Base-by-base conservation (phyloP, 768 basidiomycete genomes). In the Phylloporus sp. region DNA sequence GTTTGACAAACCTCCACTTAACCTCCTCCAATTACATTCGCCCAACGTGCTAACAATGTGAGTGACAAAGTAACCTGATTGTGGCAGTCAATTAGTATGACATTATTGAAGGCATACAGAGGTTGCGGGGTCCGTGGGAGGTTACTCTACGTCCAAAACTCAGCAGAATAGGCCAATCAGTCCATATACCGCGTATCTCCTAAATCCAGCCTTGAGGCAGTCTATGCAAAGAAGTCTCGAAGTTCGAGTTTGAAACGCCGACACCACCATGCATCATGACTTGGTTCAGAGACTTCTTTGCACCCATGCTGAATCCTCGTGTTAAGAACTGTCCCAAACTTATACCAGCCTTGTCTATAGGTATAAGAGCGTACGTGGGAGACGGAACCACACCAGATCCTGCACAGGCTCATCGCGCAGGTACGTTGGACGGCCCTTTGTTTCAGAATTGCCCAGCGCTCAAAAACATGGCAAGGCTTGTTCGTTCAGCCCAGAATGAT, bases 231-330 rank as follows among this genome's bases (percentile, higher is more conserved):
- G 39, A 40, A 40, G 39, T 40, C 22, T 40, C 39, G 35, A 36
- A 36, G 35, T n/a, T 18, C n/a, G 13, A 40, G 22, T 24, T 40
- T 40, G 39, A 24, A 40, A 40, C 39, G 11, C 39, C 39, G 39
- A 38, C 35, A 15, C 39, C 39, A 23, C 20, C 35, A 15, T 1
- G 16, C 35, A 36, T 4, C 32, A n/a, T 38, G 34, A 20, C 4
- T 32, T 32, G 31, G 12, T n/a, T n/a, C 35, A 18, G 7, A 23
- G 39, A 24, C 39, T 40, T 23, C 22, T 23, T 24, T 26, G 7
- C 15, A 3, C 20, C 8, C 57, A 59, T 27, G 57, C 47, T 29
- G 47, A 16, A 31, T 26, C 57, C 58, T 48, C 58, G 50, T 59
- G 58, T 42, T 40, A n/a, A 15, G 23, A 38, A 18, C 20, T 6